Evolutionary conservation across 2,329 filamentous ascomycete species (phyloP).

Genomic region (Phoma sp.): DNA sequence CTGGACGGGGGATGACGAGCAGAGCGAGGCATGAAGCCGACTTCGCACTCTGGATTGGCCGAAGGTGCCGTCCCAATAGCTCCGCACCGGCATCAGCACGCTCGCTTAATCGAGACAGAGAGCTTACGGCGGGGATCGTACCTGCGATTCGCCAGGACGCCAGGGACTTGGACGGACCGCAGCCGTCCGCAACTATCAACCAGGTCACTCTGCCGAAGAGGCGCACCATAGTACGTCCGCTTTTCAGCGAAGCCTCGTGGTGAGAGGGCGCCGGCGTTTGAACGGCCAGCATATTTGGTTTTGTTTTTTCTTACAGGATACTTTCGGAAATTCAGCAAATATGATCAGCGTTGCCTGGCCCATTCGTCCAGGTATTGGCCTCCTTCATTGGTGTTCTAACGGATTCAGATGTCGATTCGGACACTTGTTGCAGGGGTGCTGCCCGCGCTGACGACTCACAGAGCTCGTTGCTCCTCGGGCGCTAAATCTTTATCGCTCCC

Average conservation of each 20-base stretch:
- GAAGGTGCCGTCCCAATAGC: constrained; percentile 39
- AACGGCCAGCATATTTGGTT: constrained; percentile 38
- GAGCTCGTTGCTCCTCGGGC: constrained; percentile 39
- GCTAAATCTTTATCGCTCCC: constrained; percentile 43
- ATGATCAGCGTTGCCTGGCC: constrained; percentile 47
- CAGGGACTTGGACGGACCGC: constrained; percentile 37
- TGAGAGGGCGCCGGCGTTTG: constrained; percentile 33
- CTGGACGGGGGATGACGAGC: constrained; percentile 38
- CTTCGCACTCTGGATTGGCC: constrained; percentile 42
- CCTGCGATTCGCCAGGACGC: constrained; percentile 41
- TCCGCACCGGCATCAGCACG: constrained; percentile 41
- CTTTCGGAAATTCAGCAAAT: constrained; percentile 47
- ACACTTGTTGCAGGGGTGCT: constrained; percentile 43
- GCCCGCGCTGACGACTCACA: constrained; percentile 41
- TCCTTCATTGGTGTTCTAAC: constrained; percentile 41
- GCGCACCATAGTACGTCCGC: constrained; percentile 20
- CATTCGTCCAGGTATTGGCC: constrained; percentile 32
- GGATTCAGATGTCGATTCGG: constrained; percentile 39
- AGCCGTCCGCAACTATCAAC: constrained; percentile 39
- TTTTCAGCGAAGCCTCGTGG: constrained; percentile 31
- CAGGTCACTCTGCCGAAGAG: constrained; percentile 31
- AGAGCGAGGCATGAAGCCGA: constrained; percentile 37
- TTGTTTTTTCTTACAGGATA: constrained; percentile 37
- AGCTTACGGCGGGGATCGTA: constrained; percentile 44
- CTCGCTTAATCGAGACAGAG: constrained; percentile 38